Base-by-base conservation (phyloP, 257 asterid genomes). In the Linderniella brevidens region DNA sequence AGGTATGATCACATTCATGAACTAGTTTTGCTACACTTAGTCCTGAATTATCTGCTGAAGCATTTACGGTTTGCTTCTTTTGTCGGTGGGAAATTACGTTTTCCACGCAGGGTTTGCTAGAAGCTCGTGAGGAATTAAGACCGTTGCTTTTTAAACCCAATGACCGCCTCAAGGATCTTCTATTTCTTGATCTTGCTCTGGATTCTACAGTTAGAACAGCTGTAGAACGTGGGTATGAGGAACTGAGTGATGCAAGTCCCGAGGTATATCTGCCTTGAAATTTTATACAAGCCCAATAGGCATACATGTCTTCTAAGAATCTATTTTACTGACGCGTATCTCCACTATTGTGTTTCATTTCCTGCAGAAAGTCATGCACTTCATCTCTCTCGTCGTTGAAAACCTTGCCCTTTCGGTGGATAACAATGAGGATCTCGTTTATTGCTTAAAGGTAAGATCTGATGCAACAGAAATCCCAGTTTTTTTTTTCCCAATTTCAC, bases 191-290 rank as follows among this genome's bases (percentile, higher is more conserved):
- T 64, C 65, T 90, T 62, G 92, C 99, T 63, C 80, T 90, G 14
- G 99, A 90, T 64, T 90, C 99, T 63, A 70, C 96, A 53, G 92
- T 81, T 55, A 81, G 99, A 63, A 90, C 99, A 59, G 87, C 94
- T 66, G 72, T 90, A 38, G 99, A 90, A 53, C 93, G 99, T 66
- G 93, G 94, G 46, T 90, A 85, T 55, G 96, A 90, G 58, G 93
- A 74, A 65, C 60, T 90, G 66, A 81, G 63, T 69, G 67, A 64
- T 53, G 80, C 94, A 52, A 58, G 68, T 58, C 92, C 99, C 32
- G 94, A 85, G 92, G 99, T 88, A 69, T 52, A 56, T 14, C 49
- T 10, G 55, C 17, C 54, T 35, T 17, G 53, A 3, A 41, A 32
- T 49, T 46, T 17, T 3, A 32, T 49, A 45, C 11, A 52, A 4